Evolutionary conservation across 2,329 filamentous ascomycete genomes (phyloP).

Genomic region (Aureobasidium vineae): DNA sequence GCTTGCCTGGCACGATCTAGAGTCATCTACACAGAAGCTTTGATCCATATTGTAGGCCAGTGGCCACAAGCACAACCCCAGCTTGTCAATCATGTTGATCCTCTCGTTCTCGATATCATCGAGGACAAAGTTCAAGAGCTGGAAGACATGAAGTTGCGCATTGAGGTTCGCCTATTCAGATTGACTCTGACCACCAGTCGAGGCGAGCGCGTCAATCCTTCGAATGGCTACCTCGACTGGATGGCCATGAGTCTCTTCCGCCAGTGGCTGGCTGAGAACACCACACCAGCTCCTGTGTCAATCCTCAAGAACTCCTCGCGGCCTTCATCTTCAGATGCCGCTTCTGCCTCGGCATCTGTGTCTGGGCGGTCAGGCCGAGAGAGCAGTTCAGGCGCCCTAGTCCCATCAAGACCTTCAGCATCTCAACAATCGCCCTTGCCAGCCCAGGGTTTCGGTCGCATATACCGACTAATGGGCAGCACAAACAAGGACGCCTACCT

Average conservation of each 20-base stretch:
- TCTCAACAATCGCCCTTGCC: conserved; percentile 39
- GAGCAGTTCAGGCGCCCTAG: conserved; percentile 28
- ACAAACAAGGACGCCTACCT: conserved; percentile 66
- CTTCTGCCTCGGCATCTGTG: not conserved
- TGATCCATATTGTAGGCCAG: conserved; percentile 91
- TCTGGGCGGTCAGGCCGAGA: conserved; percentile 25
- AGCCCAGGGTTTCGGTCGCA: conserved; percentile 64
- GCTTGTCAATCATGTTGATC: conserved; percentile 70
- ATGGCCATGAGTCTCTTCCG: conserved; percentile 82
- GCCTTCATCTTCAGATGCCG: conserved; percentile 23
- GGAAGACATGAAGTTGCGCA: conserved; percentile 73
- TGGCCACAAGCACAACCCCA: conserved; percentile 82
- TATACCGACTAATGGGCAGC: conserved; percentile 72
- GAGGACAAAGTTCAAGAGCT: conserved; percentile 94
- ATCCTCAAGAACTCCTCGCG: conserved; percentile 42
- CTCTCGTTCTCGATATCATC: conserved; percentile 79
- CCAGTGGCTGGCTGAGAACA: conserved; percentile 91
- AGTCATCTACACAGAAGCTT: conserved; percentile 71
- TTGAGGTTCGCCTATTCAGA: conserved; percentile 80
- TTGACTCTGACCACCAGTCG: conserved; percentile 73
- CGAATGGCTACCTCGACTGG: conserved; percentile 84
- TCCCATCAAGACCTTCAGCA: conserved; percentile 17
- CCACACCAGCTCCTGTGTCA: conserved; percentile 64
- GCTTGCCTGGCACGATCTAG: conserved; percentile 82
- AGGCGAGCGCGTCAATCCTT: conserved; percentile 78